Conservation (phyloP, 495 filamentous ascomycete genomes). For the Bathelium albidoporum region DNA sequence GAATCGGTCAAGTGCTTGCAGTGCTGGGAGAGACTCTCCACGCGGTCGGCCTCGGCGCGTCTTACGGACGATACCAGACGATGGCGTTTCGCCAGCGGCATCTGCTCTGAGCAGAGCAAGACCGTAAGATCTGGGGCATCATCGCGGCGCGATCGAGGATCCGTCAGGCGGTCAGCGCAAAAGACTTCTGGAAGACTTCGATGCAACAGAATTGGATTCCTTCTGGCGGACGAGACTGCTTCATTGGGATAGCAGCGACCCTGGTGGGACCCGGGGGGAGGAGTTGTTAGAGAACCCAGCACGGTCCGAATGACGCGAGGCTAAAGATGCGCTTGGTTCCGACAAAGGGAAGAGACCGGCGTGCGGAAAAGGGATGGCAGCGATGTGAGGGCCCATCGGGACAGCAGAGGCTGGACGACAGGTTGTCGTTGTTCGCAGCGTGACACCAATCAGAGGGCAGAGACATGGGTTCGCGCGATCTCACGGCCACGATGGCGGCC, state of each 20-base stretch:
- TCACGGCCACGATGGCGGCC: background rate
- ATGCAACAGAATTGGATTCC: background rate
- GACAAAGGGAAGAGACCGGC: conserved; percentile 2
- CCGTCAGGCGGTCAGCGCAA: background rate
- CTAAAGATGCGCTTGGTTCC: conserved; percentile 2
- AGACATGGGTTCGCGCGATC: background rate
- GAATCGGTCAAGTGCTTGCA: background rate
- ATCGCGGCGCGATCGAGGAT: background rate
- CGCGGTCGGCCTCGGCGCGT: background rate
- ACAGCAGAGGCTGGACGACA: conserved; percentile 22
- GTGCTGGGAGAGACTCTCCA: background rate
- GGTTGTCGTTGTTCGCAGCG: conserved; percentile 21
- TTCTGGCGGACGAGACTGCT: background rate
- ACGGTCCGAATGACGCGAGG: background rate
- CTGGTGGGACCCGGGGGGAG: background rate
- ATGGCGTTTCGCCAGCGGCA: background rate
- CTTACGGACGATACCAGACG: background rate
- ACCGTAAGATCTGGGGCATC: background rate
- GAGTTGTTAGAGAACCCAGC: conserved; percentile 2
- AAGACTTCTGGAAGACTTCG: conserved; percentile 3
- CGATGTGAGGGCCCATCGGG: background rate
- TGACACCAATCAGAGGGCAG: background rate
- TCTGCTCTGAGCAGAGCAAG: background rate
- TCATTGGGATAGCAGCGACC: background rate
- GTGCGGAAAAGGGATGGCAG: conserved; percentile 4